A percentile compares a stretch with the other conserved stretches of the same genome.
Conservation (phyloP, 495 filamentous ascomycete genomes). For the Niebla homalea region DNA sequence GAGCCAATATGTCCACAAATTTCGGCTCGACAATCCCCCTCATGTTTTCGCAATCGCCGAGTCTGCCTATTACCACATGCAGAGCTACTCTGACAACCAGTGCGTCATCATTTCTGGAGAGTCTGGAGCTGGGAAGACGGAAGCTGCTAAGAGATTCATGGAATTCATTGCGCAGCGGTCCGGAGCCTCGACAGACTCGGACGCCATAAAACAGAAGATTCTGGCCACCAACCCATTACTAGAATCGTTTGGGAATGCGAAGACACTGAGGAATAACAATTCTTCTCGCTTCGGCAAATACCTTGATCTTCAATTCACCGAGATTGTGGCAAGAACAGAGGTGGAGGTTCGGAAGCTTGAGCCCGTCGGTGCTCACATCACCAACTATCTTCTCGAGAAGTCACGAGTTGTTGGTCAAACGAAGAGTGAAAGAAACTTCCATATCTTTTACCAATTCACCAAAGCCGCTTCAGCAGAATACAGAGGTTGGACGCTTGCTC, state of each 20-base stretch:
- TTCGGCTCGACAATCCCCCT: conserved; percentile 78
- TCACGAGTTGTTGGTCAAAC: conserved; percentile 93
- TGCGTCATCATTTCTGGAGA: conserved; percentile 99
- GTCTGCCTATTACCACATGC: conserved; percentile 98
- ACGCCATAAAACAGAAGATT: too few relatives aligned
- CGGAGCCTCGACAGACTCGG: conserved; percentile 49
- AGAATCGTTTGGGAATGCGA: conserved; percentile 97
- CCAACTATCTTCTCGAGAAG: conserved; percentile 96
- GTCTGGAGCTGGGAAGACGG: conserved; percentile 98
- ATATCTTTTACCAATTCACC: conserved; percentile 98
- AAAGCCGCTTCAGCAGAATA: conserved; percentile 85
- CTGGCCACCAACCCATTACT: conserved; percentile 85
- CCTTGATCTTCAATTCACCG: conserved; percentile 91
- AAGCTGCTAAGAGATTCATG: conserved; percentile 98
- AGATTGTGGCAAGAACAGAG: not conserved
- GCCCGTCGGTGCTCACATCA: conserved; percentile 92
- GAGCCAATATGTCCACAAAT: too few relatives aligned
- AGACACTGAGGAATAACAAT: conserved; percentile 97
- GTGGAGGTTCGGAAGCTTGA: conserved; percentile 40
- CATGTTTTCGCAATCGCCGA: conserved; percentile 98
- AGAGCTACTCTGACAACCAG: conserved; percentile 97
- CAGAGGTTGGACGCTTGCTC: conserved; percentile 35
- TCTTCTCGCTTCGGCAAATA: conserved; percentile 98
- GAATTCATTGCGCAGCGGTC: conserved; percentile 98
- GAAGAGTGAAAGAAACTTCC: conserved; percentile 90